phyloP scores from a whole-genome alignment of 2,329 filamentous ascomycete genomes.

The Stagonosporopsis cucurbitacearum region DNA sequence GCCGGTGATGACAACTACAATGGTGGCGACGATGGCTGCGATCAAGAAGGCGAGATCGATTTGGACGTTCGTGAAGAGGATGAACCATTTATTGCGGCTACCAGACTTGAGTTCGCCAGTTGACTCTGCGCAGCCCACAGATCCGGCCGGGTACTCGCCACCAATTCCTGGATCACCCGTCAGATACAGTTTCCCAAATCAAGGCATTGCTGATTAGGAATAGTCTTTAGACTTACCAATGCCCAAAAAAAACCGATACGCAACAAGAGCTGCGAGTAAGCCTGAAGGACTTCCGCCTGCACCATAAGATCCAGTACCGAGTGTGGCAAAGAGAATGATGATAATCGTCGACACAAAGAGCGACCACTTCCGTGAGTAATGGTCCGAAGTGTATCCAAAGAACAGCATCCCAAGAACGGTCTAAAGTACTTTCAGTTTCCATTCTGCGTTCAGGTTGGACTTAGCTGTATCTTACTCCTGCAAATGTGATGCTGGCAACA shows the following conservation, averaged over 20 bases:
- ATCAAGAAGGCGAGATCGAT: constrained; percentile 87
- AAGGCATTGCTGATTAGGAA: background rate
- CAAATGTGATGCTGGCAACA: constrained; percentile 83
- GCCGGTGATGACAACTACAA: constrained; percentile 62
- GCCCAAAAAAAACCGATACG: constrained; percentile 81
- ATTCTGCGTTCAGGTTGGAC: background rate
- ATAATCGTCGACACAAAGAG: constrained; percentile 82
- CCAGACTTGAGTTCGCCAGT: constrained; percentile 82
- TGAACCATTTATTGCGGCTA: constrained; percentile 83
- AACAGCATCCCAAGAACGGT: constrained; percentile 82
- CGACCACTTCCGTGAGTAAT: constrained; percentile 83
- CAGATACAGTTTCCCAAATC: background rate
- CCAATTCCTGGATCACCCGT: constrained; percentile 63
- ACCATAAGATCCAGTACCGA: constrained; percentile 79
- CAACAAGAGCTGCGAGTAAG: constrained; percentile 78
- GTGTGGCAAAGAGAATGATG: constrained; percentile 81
- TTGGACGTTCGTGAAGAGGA: constrained; percentile 84
- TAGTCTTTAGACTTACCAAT: constrained; percentile 42
- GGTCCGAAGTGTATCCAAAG: constrained; percentile 82
- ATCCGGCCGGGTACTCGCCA: constrained; percentile 82
- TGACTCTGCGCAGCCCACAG: constrained; percentile 82
- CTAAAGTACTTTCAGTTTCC: background rate
- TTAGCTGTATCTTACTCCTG: constrained; percentile 54
- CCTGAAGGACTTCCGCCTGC: constrained; percentile 71
- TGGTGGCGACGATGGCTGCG: constrained; percentile 76